These are phyloP conservation scores for Prunella vulgaris DNA, from an alignment of 257 asterid species.

Conservation along the genomic window DNA sequence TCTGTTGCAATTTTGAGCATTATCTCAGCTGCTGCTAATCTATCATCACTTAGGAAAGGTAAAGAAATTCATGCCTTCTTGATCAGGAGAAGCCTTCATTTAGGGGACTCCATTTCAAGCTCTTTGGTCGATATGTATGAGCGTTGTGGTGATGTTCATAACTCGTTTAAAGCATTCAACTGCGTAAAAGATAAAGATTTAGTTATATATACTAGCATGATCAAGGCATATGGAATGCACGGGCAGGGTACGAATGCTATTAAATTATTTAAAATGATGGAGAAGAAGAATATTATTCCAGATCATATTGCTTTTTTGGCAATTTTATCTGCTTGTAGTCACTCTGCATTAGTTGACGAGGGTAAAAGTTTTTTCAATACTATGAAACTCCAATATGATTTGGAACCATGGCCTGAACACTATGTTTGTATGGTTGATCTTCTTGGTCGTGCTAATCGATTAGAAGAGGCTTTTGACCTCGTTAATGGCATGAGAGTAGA, in stretches of 20 bases:
- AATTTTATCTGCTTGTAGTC: slow-evolving; percentile 76
- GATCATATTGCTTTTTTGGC: slow-evolving; percentile 67
- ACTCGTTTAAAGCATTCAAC: slow-evolving; percentile 50
- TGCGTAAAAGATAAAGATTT: slow-evolving; percentile 35
- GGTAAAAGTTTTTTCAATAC: slow-evolving; percentile 45
- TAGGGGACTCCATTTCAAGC: slow-evolving; percentile 52
- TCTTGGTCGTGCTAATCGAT: slow-evolving; percentile 75
- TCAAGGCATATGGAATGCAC: slow-evolving; percentile 74
- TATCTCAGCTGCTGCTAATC: slow-evolving; percentile 56
- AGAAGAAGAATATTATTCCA: slow-evolving; percentile 41
- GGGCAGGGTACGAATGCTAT: slow-evolving; percentile 59
- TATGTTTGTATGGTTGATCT: slow-evolving; percentile 76
- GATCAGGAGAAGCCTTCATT: slow-evolving; percentile 43
- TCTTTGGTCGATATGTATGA: slow-evolving; percentile 77
- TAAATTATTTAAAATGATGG: slow-evolving; percentile 46
- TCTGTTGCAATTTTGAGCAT: slow-evolving; percentile 44
- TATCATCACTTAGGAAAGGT: slow-evolving; percentile 65
- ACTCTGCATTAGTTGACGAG: slow-evolving; percentile 67
- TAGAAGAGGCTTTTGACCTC: slow-evolving; percentile 62
- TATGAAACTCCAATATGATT: slow-evolving; percentile 46
- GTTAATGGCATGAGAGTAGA: slow-evolving; percentile 43
- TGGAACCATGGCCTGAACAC: slow-evolving; percentile 92
- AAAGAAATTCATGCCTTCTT: slow-evolving; percentile 73
- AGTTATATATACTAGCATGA: slow-evolving; percentile 72
- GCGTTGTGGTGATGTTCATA: slow-evolving; percentile 61